Base-by-base conservation (phyloP, 495 filamentous ascomycete genomes). In the Cudoniella acicularis region DNA sequence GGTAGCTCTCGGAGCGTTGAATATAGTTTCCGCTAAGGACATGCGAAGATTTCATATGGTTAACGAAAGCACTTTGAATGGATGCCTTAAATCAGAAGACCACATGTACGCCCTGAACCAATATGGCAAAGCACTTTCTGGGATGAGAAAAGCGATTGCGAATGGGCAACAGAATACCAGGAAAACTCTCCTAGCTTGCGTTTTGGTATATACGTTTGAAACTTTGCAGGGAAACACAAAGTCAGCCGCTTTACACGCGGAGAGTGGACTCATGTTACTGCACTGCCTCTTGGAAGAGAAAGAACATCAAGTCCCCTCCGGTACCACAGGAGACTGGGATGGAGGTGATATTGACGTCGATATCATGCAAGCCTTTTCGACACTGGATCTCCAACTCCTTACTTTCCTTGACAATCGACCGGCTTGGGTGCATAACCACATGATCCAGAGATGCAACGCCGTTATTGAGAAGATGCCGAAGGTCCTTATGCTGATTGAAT, bases 161-260 rank as follows among this genome's bases (percentile, higher is more conserved):
- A 52, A 53, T 36, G 54, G 59, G 11, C 26, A 54, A 24, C 49
- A 57, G n/a, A 42, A 62, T 47, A 6, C 56, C 1, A 20, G 49
- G 21, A 62, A 57, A 47, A 54, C 59, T 25, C 18, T 63, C 0
- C 21, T 63, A 10, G 56, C 56, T 36, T 63, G 61, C 27, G 10
- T 63, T 0, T 18, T 63, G 13, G 56, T 63, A 0, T 63, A 59
- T 54, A 27, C 49, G 20, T 63, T 63, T 27, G 55, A 63, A 23
- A 48, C 17, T 10, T 22, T 63, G 50, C 22, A 40, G n/a, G 61
- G 61, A n/a, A 56, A 59, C n/a, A 49, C 21, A 22, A 26, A 13
- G 11, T 41, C 49, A 2, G 56, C 61, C 18, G 21, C 17, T 16
- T 16, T 13, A 36, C 24, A 63, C 26, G 56, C 56, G 22, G n/a